These are phyloP conservation scores for Amylocarpus encephaloides DNA, from an alignment of 2,329 filamentous ascomycete genomes.

Conservation along the genomic window DNA sequence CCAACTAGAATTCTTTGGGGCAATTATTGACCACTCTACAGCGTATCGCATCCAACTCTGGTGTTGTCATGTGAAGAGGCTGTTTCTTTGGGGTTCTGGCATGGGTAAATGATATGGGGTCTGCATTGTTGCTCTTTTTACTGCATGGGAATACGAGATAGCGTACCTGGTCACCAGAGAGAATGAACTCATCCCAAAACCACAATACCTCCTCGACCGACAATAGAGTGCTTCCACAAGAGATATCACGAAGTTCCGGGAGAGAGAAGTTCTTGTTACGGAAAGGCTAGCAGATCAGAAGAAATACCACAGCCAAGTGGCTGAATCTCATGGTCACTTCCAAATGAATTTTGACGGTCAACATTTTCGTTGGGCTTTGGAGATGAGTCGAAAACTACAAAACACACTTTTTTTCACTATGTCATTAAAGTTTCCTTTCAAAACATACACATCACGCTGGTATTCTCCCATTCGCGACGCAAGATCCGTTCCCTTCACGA, in stretches of 20 bases:
- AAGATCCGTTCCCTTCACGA: not conserved
- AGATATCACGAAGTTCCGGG: too few relatives aligned
- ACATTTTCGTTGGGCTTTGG: too few relatives aligned
- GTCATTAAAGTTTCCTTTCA: not conserved
- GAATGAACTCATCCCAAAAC: constrained; percentile 1
- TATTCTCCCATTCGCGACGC: not conserved
- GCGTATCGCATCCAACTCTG: constrained; percentile 99
- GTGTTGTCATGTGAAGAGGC: constrained; percentile 93
- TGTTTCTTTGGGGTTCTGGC: constrained; percentile 18
- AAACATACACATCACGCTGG: not conserved
- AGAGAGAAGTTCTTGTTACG: too few relatives aligned
- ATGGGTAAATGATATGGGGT: constrained; percentile 10
- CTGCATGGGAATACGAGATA: constrained; percentile 2
- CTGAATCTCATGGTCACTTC: too few relatives aligned
- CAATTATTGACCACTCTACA: constrained; percentile 33
- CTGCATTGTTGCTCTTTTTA: constrained; percentile 4
- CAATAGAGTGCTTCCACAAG: not conserved
- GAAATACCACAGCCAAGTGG: too few relatives aligned
- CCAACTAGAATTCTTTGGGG: not conserved
- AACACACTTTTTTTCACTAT: not conserved
- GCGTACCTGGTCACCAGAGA: not conserved
- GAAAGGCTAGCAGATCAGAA: too few relatives aligned
- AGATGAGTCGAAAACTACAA: too few relatives aligned
- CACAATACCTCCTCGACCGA: not conserved
- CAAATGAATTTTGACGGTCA: too few relatives aligned